Evolutionary conservation across 495 filamentous ascomycete species (phyloP), one percentile per base, ranked within the genome.

Genomic region (Aspergillus hancockii): DNA sequence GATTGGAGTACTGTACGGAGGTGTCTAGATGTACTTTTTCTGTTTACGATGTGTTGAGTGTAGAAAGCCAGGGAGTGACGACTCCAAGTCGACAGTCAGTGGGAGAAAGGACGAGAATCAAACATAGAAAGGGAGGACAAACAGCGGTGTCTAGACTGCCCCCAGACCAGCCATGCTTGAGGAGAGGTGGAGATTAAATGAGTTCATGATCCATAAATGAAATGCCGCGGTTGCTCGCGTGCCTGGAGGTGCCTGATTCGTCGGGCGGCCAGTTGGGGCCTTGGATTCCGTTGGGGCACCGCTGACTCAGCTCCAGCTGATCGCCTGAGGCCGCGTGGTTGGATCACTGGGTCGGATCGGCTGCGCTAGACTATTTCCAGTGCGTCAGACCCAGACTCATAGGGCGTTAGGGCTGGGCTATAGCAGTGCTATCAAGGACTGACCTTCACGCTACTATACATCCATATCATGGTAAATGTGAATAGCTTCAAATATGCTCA

Each of bases 211-310:
- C 5, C 31, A 1, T 2, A 52, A n/a, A 51, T 43, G 22, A 51
- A 52, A 34, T 22, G 38, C 57, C 52, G 41, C 56, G 64, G 57
- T 36, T 62, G 59, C 21, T 63, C 63, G 59, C 59, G 63, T 65
- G 63, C 59, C 54, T 23, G 46, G 10, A 0, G 55, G 52, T 62
- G 64, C 58, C 64, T 63, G 64, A 62, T 55, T 60, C 46, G 55
- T 58, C 49, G 57, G 57, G 57, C 57, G n/a, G 38, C 52, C 50
- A 40, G 53, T 57, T 49, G 25, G 60, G 34, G 43, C 13, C 16
- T 28, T n/a, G n/a, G n/a, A 31, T 32, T 43, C 22, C 22, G 58
- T 59, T 67, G 58, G 55, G 60, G 51, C 18, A 13, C 31, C 16
- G 16, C 57, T 45, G 38, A 41, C 38, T 41, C 38, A 41, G 38